Base-by-base conservation (phyloP, 768 basidiomycete genomes). In the Lentinula edodes region DNA sequence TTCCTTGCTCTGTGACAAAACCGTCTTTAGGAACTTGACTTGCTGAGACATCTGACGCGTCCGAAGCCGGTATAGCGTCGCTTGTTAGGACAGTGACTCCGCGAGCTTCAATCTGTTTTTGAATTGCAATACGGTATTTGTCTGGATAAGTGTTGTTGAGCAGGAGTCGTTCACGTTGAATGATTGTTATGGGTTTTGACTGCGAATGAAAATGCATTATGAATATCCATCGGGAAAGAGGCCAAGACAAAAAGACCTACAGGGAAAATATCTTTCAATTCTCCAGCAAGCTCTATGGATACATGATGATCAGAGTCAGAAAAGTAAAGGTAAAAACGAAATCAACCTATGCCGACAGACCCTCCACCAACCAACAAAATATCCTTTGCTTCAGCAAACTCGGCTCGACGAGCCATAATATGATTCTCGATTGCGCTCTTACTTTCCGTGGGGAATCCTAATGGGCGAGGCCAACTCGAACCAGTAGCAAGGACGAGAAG, bases 401-500 rank as follows among this genome's bases (percentile, higher is more conserved):
- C 74, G 8, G 65, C 63, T 41, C 75, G 72, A 69, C 73, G 75
- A 0, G 64, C 59, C 6, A 65, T 63, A 13, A 78, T 61, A 54
- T 68, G 73, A 8, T 46, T 46, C 15, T 32, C 35, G 7, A 59
- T 51, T 5, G 66, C 64, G 38, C 66, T 18, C 2, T 70, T 63
- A 18, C 72, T 73, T 6, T 67, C 65, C 6, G 38, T 56, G 0
- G 83, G 85, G 55, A 87, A 70, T 15, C 71, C 69, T 46, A 82
- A 50, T 0, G 82, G 81, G 0, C 82, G 86, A 13, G 71, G 67
- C 84, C 84, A 90, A 3, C 64, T 70, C 45, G 77, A 78, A 1
- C 89, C 89, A 2, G 87, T 76, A 0, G 86, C 80, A 36, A 90
- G 71, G 39, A 90, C 76, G 45, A 91, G 80, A 20, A 80, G 70